Base-by-base conservation (phyloP, 345 rosid species). In the Citrus unshiu region DNA sequence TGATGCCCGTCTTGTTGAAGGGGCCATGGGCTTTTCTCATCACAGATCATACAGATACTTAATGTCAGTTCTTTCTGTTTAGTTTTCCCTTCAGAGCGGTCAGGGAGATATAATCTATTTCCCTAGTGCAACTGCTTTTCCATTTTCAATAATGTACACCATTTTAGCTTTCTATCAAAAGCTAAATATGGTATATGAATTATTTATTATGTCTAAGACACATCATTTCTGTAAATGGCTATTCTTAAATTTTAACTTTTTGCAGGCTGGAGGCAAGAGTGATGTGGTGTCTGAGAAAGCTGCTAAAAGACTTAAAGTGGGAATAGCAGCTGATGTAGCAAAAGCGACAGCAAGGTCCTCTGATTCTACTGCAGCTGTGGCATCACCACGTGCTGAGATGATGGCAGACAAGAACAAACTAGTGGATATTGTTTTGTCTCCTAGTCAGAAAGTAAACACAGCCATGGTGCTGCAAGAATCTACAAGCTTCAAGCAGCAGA, bases 201-300 rank as follows among this genome's bases (percentile, higher is more conserved):
- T 14, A 5, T 68, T 40, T 22, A 32, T 25, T 73, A 6, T 62
- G 39, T 73, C 56, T 19, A 27, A 18, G 27, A 5, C 37, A 66
- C 59, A 39, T 12, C 65, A 51, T 70, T 43, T 79, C 67, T 81
- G 46, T 74, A 54, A 34, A 73, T 18, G 32, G 69, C 62, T 75
- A 29, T 79, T 73, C 76, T 76, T 74, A 40, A 40, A 73, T 68
- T 79, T 78, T 43, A 72, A 67, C 70, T 49, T 79, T 79, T 77
- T 89, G 89, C 90, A 96, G 99, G 88, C 92, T 85, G 97, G 89
- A 78, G 86, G 80, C 78, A 95, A 93, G 79, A 84, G 89, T 62
- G 97, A 93, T 67, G 83, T 83, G 76, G 77, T 54, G 37, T 78
- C 84, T 25, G 98, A 91, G 85, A 94, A 88, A 75, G 86, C 87